Base-by-base conservation (phyloP, 352 stramenopile species). In the Phytophthora brassicae region DNA sequence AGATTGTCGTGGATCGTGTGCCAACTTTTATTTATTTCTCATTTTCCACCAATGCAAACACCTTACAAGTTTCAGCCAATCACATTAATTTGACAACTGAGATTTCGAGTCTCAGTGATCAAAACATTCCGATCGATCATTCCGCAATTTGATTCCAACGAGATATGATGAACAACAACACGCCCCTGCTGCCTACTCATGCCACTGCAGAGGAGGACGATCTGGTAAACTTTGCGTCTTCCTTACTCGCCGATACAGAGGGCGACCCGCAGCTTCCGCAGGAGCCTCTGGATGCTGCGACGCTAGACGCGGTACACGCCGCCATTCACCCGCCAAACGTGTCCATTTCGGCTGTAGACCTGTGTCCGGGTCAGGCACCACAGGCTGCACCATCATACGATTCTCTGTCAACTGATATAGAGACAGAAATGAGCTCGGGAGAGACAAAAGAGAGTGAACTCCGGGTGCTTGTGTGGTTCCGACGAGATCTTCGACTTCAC, bases 401-500 rank as follows among this genome's bases (percentile, higher is more conserved):
- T 26, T 11, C 45, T 3, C 19, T 45, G 56, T 16, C 31, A 17
- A 23, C 16, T 24, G 50, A 64, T 51, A 50, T 53, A 23, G 19
- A 22, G 38, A 29, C 36, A 19, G 36, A 20, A 64, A 46, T 26
- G 20, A 14, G 16, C 7, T 41, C 26, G 24, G 12, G n/a, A 58
- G 29, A 29, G 17, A 5, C 19, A 0, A 22, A 31, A 43, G 17
- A 61, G 22, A 42, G 60, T 0, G 59, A 58, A 9, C 92, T 82
- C 55, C 66, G 82, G 11, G 57, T 73, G 28, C 70, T 92, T 45
- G 55, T 92, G 43, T 99, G 96, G 96, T 99, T 99, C 66, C 89
- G 96, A 7, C 98, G 98, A 63, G 94, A 96, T 48, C 75, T 99
- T 51, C 80, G 96, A 42, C 72, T 99, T 38, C 92, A 98, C 72